A percentile compares a stretch with the other conserved stretches of the same genome.
These are phyloP conservation scores for Lanzia echinophila DNA, from an alignment of 2,329 filamentous ascomycete genomes.

Conservation along the genomic window DNA sequence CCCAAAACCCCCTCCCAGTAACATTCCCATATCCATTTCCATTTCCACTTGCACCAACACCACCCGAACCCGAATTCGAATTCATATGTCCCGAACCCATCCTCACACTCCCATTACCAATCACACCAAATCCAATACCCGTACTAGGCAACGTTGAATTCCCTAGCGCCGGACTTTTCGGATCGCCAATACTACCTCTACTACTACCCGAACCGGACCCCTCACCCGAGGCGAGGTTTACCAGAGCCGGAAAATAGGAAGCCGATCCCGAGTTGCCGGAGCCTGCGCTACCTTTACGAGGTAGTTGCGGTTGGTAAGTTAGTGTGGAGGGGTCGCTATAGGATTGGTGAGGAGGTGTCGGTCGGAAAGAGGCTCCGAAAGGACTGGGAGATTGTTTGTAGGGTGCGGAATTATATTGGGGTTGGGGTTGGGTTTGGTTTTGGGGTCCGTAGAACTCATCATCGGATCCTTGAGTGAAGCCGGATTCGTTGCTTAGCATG, in stretches of 20 bases:
- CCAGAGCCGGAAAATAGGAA: background rate
- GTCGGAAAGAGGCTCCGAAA: background rate
- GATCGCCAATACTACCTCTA: constrained; percentile 42
- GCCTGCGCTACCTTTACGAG: constrained; percentile 6
- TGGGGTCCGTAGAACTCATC: constrained; percentile 21
- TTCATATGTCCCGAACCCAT: background rate
- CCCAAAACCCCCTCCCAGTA: background rate
- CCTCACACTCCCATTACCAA: background rate
- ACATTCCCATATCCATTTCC: too few relatives aligned
- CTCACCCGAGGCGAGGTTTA: constrained; percentile 15
- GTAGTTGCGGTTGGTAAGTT: background rate
- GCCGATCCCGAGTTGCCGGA: constrained; percentile 16
- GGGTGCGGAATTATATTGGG: background rate
- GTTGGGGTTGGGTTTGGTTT: background rate
- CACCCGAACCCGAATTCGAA: background rate
- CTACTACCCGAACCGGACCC: constrained; percentile 30
- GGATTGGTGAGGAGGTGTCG: background rate
- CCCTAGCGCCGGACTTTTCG: constrained; percentile 40
- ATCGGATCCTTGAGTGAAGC: constrained; percentile 56
- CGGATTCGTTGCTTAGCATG: constrained; percentile 62
- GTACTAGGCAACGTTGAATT: constrained; percentile 8
- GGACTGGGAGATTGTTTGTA: constrained; percentile 5
- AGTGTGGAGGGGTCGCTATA: background rate
- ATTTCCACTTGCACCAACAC: too few relatives aligned
- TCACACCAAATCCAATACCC: background rate